phyloP scores from a whole-genome alignment of 257 asterid genomes.

The Solanum ossicruentum region DNA sequence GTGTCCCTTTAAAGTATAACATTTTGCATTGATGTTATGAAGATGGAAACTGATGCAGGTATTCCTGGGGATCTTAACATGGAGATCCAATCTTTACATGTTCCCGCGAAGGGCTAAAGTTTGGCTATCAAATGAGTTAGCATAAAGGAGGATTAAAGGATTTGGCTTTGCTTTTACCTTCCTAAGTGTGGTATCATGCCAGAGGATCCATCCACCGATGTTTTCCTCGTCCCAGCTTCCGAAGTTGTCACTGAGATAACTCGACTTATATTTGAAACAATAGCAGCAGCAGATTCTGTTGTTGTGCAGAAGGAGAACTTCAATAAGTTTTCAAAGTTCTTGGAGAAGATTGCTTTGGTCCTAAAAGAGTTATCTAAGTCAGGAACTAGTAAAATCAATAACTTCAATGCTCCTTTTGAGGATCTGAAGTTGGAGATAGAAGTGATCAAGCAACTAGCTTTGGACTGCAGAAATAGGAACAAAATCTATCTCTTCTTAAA shows the following conservation, averaged over 20 bases:
- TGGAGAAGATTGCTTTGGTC: conserved; percentile 11
- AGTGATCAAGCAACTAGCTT: conserved; percentile 10
- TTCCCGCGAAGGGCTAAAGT: not conserved
- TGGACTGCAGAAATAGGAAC: conserved; percentile 16
- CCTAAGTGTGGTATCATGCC: conserved; percentile 1
- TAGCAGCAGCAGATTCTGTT: conserved; percentile 9
- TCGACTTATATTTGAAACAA: conserved; percentile 8
- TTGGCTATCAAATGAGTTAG: not conserved
- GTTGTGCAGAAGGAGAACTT: conserved; percentile 22
- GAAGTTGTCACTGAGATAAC: conserved; percentile 6
- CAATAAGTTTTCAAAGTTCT: conserved; percentile 10
- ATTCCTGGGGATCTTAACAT: not conserved
- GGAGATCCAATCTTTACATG: not conserved
- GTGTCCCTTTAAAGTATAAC: not conserved
- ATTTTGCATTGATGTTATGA: not conserved
- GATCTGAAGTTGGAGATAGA: conserved; percentile 18
- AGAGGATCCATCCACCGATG: not conserved
- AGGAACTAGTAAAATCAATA: not conserved
- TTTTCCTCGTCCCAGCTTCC: not conserved
- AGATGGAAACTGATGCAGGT: not conserved
- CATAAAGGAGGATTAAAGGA: not conserved
- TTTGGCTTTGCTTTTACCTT: not conserved
- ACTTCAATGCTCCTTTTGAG: conserved; percentile 1
- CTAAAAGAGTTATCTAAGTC: conserved; percentile 16
- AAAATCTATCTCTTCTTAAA: conserved; percentile 30